A percentile compares a stretch with the other conserved stretches of the same genome.
Conservation (phyloP, 2,329 filamentous ascomycete genomes). For the Trichoderma sp. region DNA sequence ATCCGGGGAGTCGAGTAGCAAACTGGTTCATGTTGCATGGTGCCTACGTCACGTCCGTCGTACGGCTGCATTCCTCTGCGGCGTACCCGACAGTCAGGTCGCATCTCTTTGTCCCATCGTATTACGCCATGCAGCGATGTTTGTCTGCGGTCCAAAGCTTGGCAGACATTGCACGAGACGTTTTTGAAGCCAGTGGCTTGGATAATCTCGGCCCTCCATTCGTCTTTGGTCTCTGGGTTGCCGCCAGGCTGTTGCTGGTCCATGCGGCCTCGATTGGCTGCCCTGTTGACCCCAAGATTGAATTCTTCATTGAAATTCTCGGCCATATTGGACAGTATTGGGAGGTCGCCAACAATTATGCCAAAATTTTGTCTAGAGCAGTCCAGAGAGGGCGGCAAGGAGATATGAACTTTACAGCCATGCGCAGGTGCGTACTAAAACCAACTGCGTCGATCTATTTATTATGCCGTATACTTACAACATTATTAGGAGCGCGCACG, state of each 20-base stretch:
- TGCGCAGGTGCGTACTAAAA: slow-evolving; percentile 36
- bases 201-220: slow-evolving; percentile 44
- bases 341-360: slow-evolving; percentile 43
- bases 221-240: slow-evolving; percentile 45
- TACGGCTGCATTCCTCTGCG: slow-evolving; percentile 43
- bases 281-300: slow-evolving; percentile 38
- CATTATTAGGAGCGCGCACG: slow-evolving; percentile 36
- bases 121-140: slow-evolving; percentile 45
- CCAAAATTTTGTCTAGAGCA: slow-evolving; percentile 39
- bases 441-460: background rate
- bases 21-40: slow-evolving; percentile 48
- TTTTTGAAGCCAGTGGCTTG: slow-evolving; percentile 42
- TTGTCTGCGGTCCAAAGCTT: slow-evolving; percentile 44
- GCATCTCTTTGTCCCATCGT: slow-evolving; percentile 41
- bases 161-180: slow-evolving; percentile 42
- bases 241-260: slow-evolving; percentile 40
- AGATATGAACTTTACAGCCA: slow-evolving; percentile 37
- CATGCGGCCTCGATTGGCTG: slow-evolving; percentile 40
- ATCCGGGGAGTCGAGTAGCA: slow-evolving; percentile 44
- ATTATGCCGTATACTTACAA: background rate
- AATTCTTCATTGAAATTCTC: slow-evolving; percentile 44
- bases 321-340: slow-evolving; percentile 42
- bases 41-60: slow-evolving; percentile 43
- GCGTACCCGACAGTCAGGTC: slow-evolving; percentile 42
- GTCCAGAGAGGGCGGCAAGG: slow-evolving; percentile 37